Conservation (phyloP, 228 moss, liverwort and hornwort genomes). For the Sphagnum magellanicum region DNA sequence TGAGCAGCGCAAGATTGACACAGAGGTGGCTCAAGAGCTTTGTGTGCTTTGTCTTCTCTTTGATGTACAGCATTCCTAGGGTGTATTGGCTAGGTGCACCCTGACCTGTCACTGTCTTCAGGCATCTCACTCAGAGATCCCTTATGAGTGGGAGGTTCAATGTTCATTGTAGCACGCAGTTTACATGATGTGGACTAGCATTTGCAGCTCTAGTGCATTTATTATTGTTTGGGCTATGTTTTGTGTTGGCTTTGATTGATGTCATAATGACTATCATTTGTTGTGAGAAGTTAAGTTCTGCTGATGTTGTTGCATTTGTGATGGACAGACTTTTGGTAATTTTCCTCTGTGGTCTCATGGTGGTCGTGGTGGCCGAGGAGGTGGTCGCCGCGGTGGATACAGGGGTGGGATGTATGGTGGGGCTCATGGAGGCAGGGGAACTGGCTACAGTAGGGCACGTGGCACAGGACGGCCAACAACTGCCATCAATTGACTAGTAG, state of each 20-base stretch:
- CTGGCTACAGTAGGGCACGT: slow-evolving; percentile 67
- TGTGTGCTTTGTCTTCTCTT: not conserved
- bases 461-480: slow-evolving; percentile 56
- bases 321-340: slow-evolving; percentile 52
- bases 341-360: slow-evolving; percentile 79
- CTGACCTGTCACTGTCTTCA: too few relatives aligned
- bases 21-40: slow-evolving; percentile 46
- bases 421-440: slow-evolving; percentile 43
- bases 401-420: slow-evolving; percentile 61
- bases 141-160: too few relatives aligned
- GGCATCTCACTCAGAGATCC: too few relatives aligned
- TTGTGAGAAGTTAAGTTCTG: too few relatives aligned
- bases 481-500: slow-evolving; percentile 40
- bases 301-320: not conserved
- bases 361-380: slow-evolving; percentile 71
- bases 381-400: slow-evolving; percentile 60
- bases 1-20: slow-evolving; percentile 98
- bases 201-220: too few relatives aligned
- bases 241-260: too few relatives aligned
- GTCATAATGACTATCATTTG: too few relatives aligned
- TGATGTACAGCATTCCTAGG: too few relatives aligned
- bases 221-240: too few relatives aligned
- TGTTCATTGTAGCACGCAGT: too few relatives aligned
- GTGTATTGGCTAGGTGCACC: too few relatives aligned
- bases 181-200: too few relatives aligned